Conservation (phyloP, 805 yeast genomes). For the Spencermartinsiella europaea region DNA sequence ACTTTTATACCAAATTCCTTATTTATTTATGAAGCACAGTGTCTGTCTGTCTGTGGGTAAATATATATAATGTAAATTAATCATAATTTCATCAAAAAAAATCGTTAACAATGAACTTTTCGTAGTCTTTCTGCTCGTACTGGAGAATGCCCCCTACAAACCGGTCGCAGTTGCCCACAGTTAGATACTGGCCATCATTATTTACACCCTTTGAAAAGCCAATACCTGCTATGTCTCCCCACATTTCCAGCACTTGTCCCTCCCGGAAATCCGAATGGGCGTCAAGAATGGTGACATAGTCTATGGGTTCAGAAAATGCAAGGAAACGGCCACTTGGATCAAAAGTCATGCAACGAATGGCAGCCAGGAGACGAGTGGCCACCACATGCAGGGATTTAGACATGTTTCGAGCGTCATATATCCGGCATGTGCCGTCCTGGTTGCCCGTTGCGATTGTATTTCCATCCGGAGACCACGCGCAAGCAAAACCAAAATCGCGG, state of each 20-base stretch:
- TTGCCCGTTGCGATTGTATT: constrained; percentile 47
- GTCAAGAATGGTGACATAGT: constrained; percentile 49
- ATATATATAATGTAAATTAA: constrained; percentile 1
- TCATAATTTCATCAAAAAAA: background rate
- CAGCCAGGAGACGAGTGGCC: constrained; percentile 39
- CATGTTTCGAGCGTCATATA: constrained; percentile 45
- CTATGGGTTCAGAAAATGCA: constrained; percentile 55
- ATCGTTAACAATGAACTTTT: background rate
- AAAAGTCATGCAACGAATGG: constrained; percentile 50
- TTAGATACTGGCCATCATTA: constrained; percentile 43
- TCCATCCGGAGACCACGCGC: constrained; percentile 51
- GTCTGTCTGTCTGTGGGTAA: background rate
- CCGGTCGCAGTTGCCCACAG: constrained; percentile 52
- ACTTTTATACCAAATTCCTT: too few relatives aligned
- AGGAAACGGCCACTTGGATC: constrained; percentile 42
- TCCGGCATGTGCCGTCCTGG: constrained; percentile 53
- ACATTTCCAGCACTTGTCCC: constrained; percentile 47
- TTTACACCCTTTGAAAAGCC: constrained; percentile 41
- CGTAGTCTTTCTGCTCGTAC: constrained; percentile 29
- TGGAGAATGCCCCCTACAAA: constrained; percentile 54
- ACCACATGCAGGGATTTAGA: constrained; percentile 28
- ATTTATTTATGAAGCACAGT: too few relatives aligned
- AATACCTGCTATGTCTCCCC: constrained; percentile 57
- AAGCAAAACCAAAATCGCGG: constrained; percentile 51
- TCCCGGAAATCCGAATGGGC: constrained; percentile 19